These are phyloP conservation scores for Suhomyces pyralidae DNA, from an alignment of 805 yeast species.

Conservation along the genomic window DNA sequence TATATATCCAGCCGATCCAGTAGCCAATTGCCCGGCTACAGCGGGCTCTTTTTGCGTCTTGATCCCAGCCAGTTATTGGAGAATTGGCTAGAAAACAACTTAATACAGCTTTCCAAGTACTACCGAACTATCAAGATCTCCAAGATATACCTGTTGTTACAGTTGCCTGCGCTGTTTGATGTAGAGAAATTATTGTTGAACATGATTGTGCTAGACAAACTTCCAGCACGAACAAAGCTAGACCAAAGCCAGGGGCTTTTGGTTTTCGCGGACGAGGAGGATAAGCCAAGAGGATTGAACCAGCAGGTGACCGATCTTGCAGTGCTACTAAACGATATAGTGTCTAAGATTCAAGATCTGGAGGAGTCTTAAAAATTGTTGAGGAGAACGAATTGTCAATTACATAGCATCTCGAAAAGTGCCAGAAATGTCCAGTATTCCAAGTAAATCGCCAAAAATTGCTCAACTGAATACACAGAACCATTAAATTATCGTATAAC, in stretches of 20 bases:
- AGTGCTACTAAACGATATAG: slow-evolving; percentile 10
- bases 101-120: slow-evolving; percentile 27
- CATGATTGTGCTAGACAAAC: slow-evolving; percentile 35
- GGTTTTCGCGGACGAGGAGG: slow-evolving; percentile 15
- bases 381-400: background rate
- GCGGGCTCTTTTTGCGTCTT: background rate
- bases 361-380: no score
- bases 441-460: no score
- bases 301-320: background rate
- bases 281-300: background rate
- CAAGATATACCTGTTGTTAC: slow-evolving; percentile 19
- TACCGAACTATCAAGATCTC: slow-evolving; percentile 24
- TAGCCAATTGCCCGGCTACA: slow-evolving; percentile 2
- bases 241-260: slow-evolving; percentile 31
- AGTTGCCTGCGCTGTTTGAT: slow-evolving; percentile 10
- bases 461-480: no score
- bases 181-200: slow-evolving; percentile 26
- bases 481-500: background rate
- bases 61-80: background rate
- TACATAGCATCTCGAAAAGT: background rate
- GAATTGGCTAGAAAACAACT: slow-evolving; percentile 27
- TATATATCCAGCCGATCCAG: slow-evolving; percentile 9
- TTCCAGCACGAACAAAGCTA: slow-evolving; percentile 27
- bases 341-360: slow-evolving; percentile 9
- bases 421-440: no score